Conservation (phyloP, 2,329 filamentous ascomycete species). For the Calonectria ilicicola region DNA sequence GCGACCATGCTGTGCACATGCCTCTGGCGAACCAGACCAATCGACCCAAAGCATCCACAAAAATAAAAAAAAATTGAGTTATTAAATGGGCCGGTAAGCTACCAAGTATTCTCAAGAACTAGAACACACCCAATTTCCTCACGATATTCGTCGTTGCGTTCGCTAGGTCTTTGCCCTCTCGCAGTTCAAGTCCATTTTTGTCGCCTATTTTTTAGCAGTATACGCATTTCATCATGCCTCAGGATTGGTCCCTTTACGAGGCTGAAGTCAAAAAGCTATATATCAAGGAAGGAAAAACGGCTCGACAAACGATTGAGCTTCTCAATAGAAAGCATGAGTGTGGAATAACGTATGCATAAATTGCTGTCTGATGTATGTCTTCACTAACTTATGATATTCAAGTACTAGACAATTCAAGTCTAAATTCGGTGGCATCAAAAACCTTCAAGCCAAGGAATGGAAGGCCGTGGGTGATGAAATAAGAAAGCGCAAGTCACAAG, state of each 20-base stretch:
- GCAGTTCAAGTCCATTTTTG: no score
- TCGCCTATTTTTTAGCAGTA: no score
- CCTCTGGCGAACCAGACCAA: background rate
- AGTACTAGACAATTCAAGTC: background rate
- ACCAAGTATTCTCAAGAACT: background rate
- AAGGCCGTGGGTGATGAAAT: background rate
- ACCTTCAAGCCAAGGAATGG: background rate
- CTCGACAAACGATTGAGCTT: background rate
- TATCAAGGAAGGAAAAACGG: background rate
- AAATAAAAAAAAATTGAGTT: background rate
- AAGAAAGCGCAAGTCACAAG: background rate
- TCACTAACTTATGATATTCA: background rate
- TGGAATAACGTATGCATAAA: background rate
- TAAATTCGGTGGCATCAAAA: background rate
- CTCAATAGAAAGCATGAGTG: background rate
- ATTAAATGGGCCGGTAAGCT: background rate
- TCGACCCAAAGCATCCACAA: background rate
- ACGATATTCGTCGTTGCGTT: background rate
- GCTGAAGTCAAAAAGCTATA: background rate
- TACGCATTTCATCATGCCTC: background rate
- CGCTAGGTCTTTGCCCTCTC: background rate
- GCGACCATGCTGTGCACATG: background rate
- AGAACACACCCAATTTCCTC: background rate
- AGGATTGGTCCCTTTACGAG: background rate
- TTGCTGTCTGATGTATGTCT: background rate